phyloP scores from a whole-genome alignment of 495 filamentous ascomycete genomes.

The Lepidopterella palustris region DNA sequence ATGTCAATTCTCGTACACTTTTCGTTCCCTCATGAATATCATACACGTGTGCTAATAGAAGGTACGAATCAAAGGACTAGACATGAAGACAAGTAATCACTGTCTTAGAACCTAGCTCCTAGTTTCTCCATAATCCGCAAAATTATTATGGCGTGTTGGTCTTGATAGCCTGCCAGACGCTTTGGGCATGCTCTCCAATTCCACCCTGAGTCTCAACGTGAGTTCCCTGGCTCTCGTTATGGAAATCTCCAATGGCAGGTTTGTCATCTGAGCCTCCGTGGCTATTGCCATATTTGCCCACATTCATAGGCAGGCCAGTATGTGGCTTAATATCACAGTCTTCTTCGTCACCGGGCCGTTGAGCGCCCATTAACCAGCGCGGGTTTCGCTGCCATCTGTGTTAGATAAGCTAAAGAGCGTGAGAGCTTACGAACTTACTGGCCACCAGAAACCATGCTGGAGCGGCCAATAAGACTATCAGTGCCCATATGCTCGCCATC shows the following conservation, averaged over 20 bases:
- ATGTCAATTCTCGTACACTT: neutral
- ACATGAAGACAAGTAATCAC: neutral
- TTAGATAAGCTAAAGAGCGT: neutral
- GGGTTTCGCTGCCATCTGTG: neutral
- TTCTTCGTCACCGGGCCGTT: slow-evolving; percentile 7
- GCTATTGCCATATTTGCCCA: slow-evolving; percentile 28
- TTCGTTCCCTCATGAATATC: neutral
- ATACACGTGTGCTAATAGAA: neutral
- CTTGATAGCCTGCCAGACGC: slow-evolving; percentile 28
- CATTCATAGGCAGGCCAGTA: slow-evolving; percentile 34
- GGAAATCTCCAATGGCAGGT: slow-evolving; percentile 8
- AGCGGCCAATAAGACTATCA: slow-evolving; percentile 18
- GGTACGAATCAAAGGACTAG: neutral
- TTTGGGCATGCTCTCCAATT: neutral
- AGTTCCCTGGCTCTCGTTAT: neutral
- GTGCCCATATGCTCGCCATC: slow-evolving; percentile 13
- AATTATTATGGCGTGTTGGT: slow-evolving; percentile 28
- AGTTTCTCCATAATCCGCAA: neutral
- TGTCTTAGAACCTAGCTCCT: neutral
- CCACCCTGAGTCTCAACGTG: neutral
- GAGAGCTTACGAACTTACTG: slow-evolving; percentile 14
- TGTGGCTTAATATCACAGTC: slow-evolving; percentile 26
- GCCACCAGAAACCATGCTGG: slow-evolving; percentile 8
- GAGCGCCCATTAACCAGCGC: neutral
- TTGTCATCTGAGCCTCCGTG: slow-evolving; percentile 29